Base-by-base conservation (phyloP, 139 green algal genomes). In the Chlamydomonas sp. region DNA sequence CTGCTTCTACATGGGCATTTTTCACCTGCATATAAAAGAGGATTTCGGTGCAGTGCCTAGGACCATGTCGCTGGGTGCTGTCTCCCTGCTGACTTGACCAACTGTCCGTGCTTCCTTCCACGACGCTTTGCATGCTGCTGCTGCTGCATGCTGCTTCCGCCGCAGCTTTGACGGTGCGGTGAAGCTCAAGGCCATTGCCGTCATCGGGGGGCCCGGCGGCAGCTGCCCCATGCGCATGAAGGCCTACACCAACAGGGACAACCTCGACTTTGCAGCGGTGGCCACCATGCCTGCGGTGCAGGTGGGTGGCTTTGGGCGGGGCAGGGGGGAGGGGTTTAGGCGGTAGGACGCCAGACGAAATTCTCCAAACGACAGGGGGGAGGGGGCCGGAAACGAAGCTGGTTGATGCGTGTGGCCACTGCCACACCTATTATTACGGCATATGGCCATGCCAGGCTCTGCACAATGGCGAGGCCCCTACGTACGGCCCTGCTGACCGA, bases 131-230 rank as follows among this genome's bases (percentile, higher is more conserved):
- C 63, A 5, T 61, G 5, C 4, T 16, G 59, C 79, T 63, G 63
- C 63, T 20, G 63, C 49, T 61, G 10, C 78, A 9, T 60, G 78
- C 80, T 7, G 5, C 5, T 8, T 69, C 64, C 64, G 4, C 49
- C 89, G 60, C 86, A 96, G 93, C 5, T 97, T 98, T 88, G 91
- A 95, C 57, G 96, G 97, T 8, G 90, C 94, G 0, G 95, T 98
- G 0, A 98, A 97, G 87, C 89, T 99, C 16, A 97, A 97, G 79
- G 96, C 92, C 8, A 95, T 99, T 80, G 93, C 82, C 63, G 79
- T 98, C 58, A 95, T 98, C 84, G 94, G 94, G 5, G 95, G 92
- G 5, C 49, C 59, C 1, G 89, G 93, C 63, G 93, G 92, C 69
- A 93, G 86, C 7, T 85, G 89, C 9, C 96, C 96, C 4, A 61